These are phyloP conservation scores for Pugionium dolabratum DNA, from an alignment of 345 rosid genomes.

Conservation along the genomic window DNA sequence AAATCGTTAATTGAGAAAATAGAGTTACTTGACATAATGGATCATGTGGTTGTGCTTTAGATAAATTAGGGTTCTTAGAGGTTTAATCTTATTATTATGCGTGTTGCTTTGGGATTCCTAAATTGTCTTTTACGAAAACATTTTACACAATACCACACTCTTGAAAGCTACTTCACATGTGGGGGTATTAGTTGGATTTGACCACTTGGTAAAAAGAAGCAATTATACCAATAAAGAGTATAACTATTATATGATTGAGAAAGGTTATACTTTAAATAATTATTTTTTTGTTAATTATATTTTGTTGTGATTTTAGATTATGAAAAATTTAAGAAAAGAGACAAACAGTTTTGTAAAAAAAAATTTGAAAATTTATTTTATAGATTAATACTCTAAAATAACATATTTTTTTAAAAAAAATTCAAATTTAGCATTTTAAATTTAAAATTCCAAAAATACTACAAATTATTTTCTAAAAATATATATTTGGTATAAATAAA, in stretches of 20 bases:
- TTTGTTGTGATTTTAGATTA: too few relatives aligned
- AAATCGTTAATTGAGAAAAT: too few relatives aligned
- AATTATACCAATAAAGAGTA: constrained; percentile 18
- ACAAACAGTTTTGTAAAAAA: too few relatives aligned
- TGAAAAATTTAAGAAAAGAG: too few relatives aligned
- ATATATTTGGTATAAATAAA: too few relatives aligned
- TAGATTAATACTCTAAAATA: too few relatives aligned
- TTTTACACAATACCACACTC: constrained; percentile 11
- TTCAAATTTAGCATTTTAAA: too few relatives aligned
- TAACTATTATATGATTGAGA: constrained; percentile 33
- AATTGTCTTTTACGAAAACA: constrained; percentile 3
- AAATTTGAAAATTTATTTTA: too few relatives aligned
- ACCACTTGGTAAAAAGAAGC: constrained; percentile 21
- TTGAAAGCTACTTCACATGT: constrained; percentile 25
- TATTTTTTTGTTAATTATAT: not conserved
- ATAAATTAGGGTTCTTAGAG: constrained; percentile 8
- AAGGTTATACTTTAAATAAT: not conserved
- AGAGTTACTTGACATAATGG: not conserved
- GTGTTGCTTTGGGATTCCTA: constrained; percentile 13
- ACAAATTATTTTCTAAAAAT: too few relatives aligned
- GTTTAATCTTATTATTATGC: constrained; percentile 4
- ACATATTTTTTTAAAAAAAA: too few relatives aligned
- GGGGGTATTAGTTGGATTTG: constrained; percentile 32
- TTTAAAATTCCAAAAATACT: too few relatives aligned
- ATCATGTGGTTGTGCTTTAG: not conserved